phyloP scores from a whole-genome alignment of 2,329 filamentous ascomycete species.

The Fusarium sterilihyphosum region DNA sequence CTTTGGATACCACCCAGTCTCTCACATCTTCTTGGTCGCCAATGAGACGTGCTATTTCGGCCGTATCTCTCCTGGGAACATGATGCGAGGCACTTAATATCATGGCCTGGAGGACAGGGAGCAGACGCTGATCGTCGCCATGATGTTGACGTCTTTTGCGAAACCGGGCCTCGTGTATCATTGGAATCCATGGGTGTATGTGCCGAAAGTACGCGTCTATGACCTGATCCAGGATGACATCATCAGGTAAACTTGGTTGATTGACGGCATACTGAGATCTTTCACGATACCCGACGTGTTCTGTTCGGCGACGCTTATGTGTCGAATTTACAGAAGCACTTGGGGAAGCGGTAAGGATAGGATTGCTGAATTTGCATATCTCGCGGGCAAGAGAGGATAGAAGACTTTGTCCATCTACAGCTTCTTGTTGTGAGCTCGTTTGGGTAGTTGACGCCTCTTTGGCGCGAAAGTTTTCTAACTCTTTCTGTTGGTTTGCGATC shows the following conservation, averaged over 20 bases:
- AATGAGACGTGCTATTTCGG: background rate
- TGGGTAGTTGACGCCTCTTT: background rate
- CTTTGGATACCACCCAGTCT: conserved; percentile 16
- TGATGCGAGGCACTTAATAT: conserved; percentile 18
- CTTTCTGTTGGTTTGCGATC: conserved; percentile 23
- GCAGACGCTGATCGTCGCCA: background rate
- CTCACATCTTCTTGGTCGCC: background rate
- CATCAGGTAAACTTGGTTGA: conserved; percentile 3
- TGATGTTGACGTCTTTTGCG: conserved; percentile 10
- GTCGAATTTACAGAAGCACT: background rate
- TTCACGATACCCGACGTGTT: background rate
- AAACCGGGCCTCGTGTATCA: conserved; percentile 27
- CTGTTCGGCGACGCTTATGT: conserved; percentile 15
- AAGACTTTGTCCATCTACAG: background rate
- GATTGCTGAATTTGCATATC: conserved; percentile 2
- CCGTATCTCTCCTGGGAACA: background rate
- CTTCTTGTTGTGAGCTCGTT: background rate
- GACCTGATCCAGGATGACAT: conserved; percentile 12
- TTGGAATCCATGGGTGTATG: conserved; percentile 34
- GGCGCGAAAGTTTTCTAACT: background rate
- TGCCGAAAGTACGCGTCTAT: conserved; percentile 23
- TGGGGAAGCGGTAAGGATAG: background rate
- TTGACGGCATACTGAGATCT: background rate
- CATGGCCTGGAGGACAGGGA: conserved; percentile 20
- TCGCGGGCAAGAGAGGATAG: conserved; percentile 24